phyloP scores from a whole-genome alignment of 2,329 filamentous ascomycete genomes.

The Aspergillus sojae region DNA sequence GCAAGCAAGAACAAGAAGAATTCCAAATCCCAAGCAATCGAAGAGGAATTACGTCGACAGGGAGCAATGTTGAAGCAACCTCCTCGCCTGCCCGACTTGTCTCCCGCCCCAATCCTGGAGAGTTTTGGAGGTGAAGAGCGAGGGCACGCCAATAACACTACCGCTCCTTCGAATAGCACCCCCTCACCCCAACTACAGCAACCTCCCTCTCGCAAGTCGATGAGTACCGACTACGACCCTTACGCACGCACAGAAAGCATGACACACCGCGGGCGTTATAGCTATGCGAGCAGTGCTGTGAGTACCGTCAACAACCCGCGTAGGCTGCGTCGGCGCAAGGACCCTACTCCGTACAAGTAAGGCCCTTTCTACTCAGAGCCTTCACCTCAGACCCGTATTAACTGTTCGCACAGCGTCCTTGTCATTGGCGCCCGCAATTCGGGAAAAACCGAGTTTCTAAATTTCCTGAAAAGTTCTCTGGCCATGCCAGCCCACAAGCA shows the following conservation, averaged over 20 bases:
- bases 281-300: conserved; percentile 88
- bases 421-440: conserved; percentile 84
- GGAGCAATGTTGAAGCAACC: conserved; percentile 62
- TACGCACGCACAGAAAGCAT: conserved; percentile 90
- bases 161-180: conserved; percentile 52
- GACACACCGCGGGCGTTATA: conserved; percentile 93
- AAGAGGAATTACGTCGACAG: conserved; percentile 59
- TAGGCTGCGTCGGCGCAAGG: conserved; percentile 89
- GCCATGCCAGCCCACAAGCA: conserved; percentile 81
- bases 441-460: conserved; percentile 95
- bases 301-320: conserved; percentile 93
- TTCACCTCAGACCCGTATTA: conserved; percentile 2
- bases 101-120: conserved; percentile 53
- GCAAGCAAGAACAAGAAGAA: conserved; percentile 43
- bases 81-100: conserved; percentile 56
- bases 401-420: conserved; percentile 66
- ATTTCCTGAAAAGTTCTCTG: conserved; percentile 87
- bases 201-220: conserved; percentile 23
- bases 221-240: conserved; percentile 63
- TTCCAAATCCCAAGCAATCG: conserved; percentile 41
- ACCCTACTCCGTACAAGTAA: conserved; percentile 98
- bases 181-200: conserved; percentile 28
- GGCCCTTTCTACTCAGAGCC: conserved; percentile 46
- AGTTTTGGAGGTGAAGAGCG: conserved; percentile 65
- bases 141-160: conserved; percentile 63